A percentile compares a stretch with the other conserved stretches of the same genome.
phyloP scores from a whole-genome alignment of 495 filamentous ascomycete genomes.

The Xylaria curta region DNA sequence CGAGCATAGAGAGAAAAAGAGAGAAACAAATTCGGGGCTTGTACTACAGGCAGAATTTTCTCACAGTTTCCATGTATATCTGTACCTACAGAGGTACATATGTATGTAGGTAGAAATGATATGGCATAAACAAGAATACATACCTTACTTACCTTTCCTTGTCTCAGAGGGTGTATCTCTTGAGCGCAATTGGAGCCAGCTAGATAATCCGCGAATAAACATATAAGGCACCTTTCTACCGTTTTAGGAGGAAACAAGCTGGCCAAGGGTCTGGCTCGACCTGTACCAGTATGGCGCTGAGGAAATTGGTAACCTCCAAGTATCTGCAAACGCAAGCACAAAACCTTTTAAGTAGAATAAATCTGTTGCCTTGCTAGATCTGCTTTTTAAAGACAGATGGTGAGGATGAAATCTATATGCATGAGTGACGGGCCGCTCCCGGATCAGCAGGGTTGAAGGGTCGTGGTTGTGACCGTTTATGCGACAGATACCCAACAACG shows the following conservation, averaged over 20 bases:
- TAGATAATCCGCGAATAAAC: not conserved
- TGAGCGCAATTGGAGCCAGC: not conserved
- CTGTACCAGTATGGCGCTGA: not conserved
- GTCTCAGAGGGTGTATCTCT: not conserved
- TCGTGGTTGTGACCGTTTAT: not conserved
- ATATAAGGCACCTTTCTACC: not conserved
- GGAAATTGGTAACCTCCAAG: not conserved
- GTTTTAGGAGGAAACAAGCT: not conserved
- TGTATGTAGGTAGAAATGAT: not conserved
- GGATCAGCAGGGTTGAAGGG: not conserved
- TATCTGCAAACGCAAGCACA: constrained; percentile 7
- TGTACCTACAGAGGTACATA: not conserved
- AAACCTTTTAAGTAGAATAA: not conserved
- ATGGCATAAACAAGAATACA: not conserved
- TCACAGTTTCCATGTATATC: not conserved
- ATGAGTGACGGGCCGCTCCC: not conserved
- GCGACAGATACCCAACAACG: constrained; percentile 5
- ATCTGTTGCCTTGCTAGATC: not conserved
- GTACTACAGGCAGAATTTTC: not conserved
- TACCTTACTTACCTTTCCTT: constrained; percentile 2
- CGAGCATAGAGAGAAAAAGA: not conserved
- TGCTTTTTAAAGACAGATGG: not conserved
- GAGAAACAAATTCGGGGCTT: not conserved
- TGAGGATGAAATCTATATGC: not conserved
- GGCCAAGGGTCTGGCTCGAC: not conserved